These are phyloP conservation scores for Pseudogymnoascus sp. DNA, from an alignment of 2,329 filamentous ascomycete species.

Conservation along the genomic window DNA sequence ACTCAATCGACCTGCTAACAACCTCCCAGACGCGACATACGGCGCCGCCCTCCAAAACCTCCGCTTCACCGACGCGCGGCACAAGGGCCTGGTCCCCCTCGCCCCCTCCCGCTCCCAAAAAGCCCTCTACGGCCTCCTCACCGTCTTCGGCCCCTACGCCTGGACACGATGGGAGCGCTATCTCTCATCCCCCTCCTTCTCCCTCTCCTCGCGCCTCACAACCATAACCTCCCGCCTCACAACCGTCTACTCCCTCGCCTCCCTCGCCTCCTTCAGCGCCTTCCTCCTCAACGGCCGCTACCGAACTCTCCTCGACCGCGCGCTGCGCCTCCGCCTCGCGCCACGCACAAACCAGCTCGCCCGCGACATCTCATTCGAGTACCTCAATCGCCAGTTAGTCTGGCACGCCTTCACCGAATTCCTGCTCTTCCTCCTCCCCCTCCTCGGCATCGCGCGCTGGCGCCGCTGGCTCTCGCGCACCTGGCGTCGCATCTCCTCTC, in stretches of 20 bases:
- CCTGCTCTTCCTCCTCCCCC: slow-evolving; percentile 87
- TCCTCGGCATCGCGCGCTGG: slow-evolving; percentile 94
- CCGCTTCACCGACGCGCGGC: slow-evolving; percentile 76
- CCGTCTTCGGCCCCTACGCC: slow-evolving; percentile 77
- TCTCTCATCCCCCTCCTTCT: slow-evolving; percentile 50
- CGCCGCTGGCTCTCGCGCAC: slow-evolving; percentile 75
- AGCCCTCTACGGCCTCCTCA: slow-evolving; percentile 70
- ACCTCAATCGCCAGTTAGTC: slow-evolving; percentile 91
- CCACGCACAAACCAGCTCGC: slow-evolving; percentile 78
- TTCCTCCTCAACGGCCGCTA: slow-evolving; percentile 90
- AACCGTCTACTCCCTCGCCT: slow-evolving; percentile 70
- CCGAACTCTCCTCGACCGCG: slow-evolving; percentile 77
- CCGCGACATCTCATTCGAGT: slow-evolving; percentile 93
- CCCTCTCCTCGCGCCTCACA: slow-evolving; percentile 43
- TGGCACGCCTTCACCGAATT: slow-evolving; percentile 99
- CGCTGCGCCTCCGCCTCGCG: slow-evolving; percentile 75
- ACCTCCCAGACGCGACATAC: slow-evolving; percentile 64
- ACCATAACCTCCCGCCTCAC: slow-evolving; percentile 59
- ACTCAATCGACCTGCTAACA: background rate
- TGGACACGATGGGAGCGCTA: slow-evolving; percentile 91
- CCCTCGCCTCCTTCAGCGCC: slow-evolving; percentile 76
- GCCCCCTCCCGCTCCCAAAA: slow-evolving; percentile 79
- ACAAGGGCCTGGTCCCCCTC: slow-evolving; percentile 49
- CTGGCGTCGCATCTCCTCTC: slow-evolving; percentile 71
- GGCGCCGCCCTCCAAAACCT: slow-evolving; percentile 88